Percentiles rank a stretch among this genome's conserved stretches.
These are phyloP conservation scores for Coriolopsis trogii DNA, from an alignment of 1,284 basidiomycete species.

Conservation along the genomic window DNA sequence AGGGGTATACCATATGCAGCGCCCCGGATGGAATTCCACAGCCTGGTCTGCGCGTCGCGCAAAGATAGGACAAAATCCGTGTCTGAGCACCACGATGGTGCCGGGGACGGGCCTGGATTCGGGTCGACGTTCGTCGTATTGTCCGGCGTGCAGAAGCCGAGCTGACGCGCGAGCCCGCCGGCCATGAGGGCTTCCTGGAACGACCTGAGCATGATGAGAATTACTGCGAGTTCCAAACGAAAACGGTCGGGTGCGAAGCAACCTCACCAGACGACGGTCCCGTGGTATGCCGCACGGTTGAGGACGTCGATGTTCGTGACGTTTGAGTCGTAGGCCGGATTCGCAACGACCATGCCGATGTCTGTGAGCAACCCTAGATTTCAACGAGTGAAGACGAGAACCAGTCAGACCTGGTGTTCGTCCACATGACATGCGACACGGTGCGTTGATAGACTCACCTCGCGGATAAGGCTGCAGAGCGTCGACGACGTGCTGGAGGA, in stretches of 20 bases:
- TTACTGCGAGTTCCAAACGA: background rate
- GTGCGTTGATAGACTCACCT: conserved; percentile 32
- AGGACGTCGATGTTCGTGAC: conserved; percentile 39
- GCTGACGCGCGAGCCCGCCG: conserved; percentile 41
- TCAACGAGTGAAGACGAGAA: too few species aligned
- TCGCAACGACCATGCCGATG: conserved; percentile 47
- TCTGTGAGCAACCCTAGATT: conserved; percentile 41
- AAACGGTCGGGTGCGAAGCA: background rate
- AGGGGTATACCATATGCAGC: too few species aligned
- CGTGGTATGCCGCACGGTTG: conserved; percentile 44
- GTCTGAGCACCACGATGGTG: conserved; percentile 42
- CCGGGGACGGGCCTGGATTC: conserved; percentile 12
- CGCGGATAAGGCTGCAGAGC: conserved; percentile 46
- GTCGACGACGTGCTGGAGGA: conserved; percentile 40
- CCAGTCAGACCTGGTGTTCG: too few species aligned
- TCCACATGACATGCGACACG: too few species aligned
- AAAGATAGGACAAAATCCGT: conserved; percentile 33
- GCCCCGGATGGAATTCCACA: conserved; percentile 41
- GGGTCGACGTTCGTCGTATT: conserved; percentile 24
- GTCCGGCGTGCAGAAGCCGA: conserved; percentile 36
- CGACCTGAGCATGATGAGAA: conserved; percentile 18
- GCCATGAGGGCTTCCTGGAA: conserved; percentile 48
- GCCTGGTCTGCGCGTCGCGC: conserved; percentile 36
- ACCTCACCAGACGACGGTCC: conserved; percentile 42
- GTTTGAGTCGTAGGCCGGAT: conserved; percentile 45